Conservation (phyloP, 2,329 filamentous ascomycete genomes). For the Atkinsonella hypoxylon region DNA sequence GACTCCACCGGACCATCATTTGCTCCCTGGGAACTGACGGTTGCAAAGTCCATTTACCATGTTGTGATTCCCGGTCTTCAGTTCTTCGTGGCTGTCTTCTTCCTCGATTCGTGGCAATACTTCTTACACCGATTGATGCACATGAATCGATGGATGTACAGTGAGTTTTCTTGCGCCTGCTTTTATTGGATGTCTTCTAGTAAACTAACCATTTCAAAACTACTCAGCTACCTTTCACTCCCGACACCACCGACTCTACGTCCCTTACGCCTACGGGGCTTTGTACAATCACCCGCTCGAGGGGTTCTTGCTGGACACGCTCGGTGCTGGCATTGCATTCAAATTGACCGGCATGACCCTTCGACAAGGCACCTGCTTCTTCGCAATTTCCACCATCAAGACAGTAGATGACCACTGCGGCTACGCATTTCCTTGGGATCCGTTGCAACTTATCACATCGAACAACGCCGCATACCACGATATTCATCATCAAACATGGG, state of each 20-base stretch:
- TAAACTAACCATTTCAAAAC: neutral
- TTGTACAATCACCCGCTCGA: slow-evolving; percentile 95
- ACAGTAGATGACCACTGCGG: slow-evolving; percentile 97
- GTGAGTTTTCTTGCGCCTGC: slow-evolving; percentile 38
- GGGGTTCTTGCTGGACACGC: slow-evolving; percentile 84
- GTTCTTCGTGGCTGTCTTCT: slow-evolving; percentile 58
- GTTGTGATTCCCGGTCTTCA: slow-evolving; percentile 64
- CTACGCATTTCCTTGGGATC: slow-evolving; percentile 91
- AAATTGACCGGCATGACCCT: slow-evolving; percentile 71
- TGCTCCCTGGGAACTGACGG: slow-evolving; percentile 66
- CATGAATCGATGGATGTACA: slow-evolving; percentile 93
- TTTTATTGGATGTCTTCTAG: slow-evolving; percentile 8
- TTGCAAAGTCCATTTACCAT: slow-evolving; percentile 73
- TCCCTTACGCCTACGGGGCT: slow-evolving; percentile 93
- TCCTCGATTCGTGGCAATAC: slow-evolving; percentile 97
- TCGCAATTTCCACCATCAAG: slow-evolving; percentile 81
- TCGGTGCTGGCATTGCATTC: slow-evolving; percentile 76
- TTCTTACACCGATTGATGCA: slow-evolving; percentile 96
- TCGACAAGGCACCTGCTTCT: slow-evolving; percentile 81
- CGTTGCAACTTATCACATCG: slow-evolving; percentile 77
- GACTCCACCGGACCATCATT: slow-evolving; percentile 58
- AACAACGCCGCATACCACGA: slow-evolving; percentile 98
- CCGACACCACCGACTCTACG: slow-evolving; percentile 90
- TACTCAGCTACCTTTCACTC: slow-evolving; percentile 72
- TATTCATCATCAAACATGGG: slow-evolving; percentile 98